Base-by-base conservation (phyloP, 2,329 filamentous ascomycete genomes). In the Aspergillus hiratsukae region DNA sequence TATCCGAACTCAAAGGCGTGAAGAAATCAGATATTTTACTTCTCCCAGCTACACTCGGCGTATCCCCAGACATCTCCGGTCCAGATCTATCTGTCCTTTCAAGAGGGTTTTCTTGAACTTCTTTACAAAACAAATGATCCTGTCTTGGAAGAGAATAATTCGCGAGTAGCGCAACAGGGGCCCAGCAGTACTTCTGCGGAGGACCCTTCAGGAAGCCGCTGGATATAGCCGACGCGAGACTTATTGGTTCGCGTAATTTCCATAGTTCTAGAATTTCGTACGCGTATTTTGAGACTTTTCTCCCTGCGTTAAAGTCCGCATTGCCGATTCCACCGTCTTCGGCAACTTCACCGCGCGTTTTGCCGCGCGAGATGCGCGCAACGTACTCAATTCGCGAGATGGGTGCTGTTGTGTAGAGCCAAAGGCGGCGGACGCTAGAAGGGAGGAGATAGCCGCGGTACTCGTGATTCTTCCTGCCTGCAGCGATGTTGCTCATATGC, bases 361-460 rank as follows among this genome's bases (percentile, higher is more conserved):
- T 78, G 0, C 78, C 73, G 0, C 73, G 67, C 0, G 80, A 76
- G 17, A 87, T 76, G 10, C 76, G 76, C 14, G 83, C 84, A 78
- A 87, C 84, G 64, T 87, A 86, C 52, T 75, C 79, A 8, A 88
- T 69, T 54, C 80, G 71, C n/a, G 71, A 75, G 9, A 70, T 65
- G 0, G 76, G 81, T 31, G 65, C 71, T 17, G 75, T 82, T 17
- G 78, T 76, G 61, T 86, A 85, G 17, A 88, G 75, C 86, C 86
- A 88, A 62, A 87, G 77, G n/a, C 85, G 83, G 19, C 71, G 75
- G 4, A 86, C 81, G 17, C 78, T 75, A 3, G 73, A 66, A 10
- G 57, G 58, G 1, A 88, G 78, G 50, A 76, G 79, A 72, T 82
- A 86, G 17, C 74, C 71, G 46, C 84, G 77, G 57, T 82, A 81